Percentiles rank a stretch among this genome's conserved stretches.
phyloP scores from a whole-genome alignment of 192 early-diverging fungal species.

The Fimicolochytrium jonesii region DNA sequence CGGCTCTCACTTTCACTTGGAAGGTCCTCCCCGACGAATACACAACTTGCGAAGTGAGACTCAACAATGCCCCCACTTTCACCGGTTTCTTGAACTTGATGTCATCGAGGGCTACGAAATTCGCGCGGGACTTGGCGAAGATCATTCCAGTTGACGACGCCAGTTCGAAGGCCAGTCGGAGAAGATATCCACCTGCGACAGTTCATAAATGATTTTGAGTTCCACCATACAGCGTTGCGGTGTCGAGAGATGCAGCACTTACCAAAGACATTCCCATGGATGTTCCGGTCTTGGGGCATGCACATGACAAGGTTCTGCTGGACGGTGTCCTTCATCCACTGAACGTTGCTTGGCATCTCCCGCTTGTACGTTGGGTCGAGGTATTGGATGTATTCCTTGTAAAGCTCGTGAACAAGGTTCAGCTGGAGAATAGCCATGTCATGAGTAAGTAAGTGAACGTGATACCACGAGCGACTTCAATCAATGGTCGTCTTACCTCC shows the following conservation, averaged over 20 bases:
- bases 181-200: conserved; percentile 65
- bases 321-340: conserved; percentile 76
- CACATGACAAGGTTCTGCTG: conserved; percentile 67
- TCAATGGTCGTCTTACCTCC: no score
- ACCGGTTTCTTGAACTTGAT: conserved; percentile 79
- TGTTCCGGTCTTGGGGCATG: conserved; percentile 74
- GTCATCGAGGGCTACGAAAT: conserved; percentile 49
- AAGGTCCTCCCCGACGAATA: conserved; percentile 65
- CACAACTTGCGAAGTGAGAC: conserved; percentile 70
- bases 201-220: background rate
- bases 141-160: conserved; percentile 72
- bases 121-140: conserved; percentile 56
- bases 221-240: no score
- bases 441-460: no score
- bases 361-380: conserved; percentile 26
- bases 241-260: no score
- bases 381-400: conserved; percentile 60
- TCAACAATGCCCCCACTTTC: conserved; percentile 72
- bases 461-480: no score
- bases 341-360: conserved; percentile 28
- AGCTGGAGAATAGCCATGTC: conserved; percentile 20
- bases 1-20: conserved; percentile 58
- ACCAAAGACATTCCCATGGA: conserved; percentile 78
- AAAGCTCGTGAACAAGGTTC: conserved; percentile 73
- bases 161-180: conserved; percentile 83